These are phyloP conservation scores for Boletus rubroflammeus DNA, from an alignment of 768 basidiomycete genomes.

Conservation along the genomic window DNA sequence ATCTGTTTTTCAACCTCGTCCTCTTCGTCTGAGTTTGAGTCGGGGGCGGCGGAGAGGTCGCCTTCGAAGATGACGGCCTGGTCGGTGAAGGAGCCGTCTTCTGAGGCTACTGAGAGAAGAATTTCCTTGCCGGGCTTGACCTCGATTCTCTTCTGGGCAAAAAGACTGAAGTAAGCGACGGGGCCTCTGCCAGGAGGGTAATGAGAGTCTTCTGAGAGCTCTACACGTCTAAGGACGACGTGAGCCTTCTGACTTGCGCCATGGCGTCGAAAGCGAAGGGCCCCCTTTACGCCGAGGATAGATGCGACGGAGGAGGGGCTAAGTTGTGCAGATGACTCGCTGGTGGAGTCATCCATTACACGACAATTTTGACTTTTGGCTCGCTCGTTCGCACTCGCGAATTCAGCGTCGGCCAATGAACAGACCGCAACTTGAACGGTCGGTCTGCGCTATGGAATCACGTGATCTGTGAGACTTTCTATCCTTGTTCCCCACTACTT, in stretches of 20 bases:
- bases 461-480: constrained; percentile 19
- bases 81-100: constrained; percentile 52
- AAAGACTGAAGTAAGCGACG: constrained; percentile 56
- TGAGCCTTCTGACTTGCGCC: constrained; percentile 66
- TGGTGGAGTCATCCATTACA: constrained; percentile 37
- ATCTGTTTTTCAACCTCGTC: constrained; percentile 41
- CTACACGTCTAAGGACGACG: constrained; percentile 62
- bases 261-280: constrained; percentile 64
- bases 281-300: constrained; percentile 58
- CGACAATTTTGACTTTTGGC: constrained; percentile 11
- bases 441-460: constrained; percentile 14
- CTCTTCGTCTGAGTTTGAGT: constrained; percentile 35
- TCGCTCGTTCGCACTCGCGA: constrained; percentile 10
- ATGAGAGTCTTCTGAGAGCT: constrained; percentile 41
- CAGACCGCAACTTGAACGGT: no score
- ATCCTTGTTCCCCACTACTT: no score
- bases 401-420: constrained; percentile 6
- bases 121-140: constrained; percentile 71
- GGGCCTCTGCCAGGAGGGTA: constrained; percentile 39
- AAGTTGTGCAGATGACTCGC: constrained; percentile 32
- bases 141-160: constrained; percentile 66
- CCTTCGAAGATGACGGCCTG: constrained; percentile 58
- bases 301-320: constrained; percentile 42
- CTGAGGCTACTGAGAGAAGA: constrained; percentile 53
- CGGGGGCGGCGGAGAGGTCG: constrained; percentile 32